A percentile compares a stretch with the other conserved stretches of the same genome.
Evolutionary conservation across 129 eudicot genomes (phyloP).

Genomic region (Flaveria linearis): DNA sequence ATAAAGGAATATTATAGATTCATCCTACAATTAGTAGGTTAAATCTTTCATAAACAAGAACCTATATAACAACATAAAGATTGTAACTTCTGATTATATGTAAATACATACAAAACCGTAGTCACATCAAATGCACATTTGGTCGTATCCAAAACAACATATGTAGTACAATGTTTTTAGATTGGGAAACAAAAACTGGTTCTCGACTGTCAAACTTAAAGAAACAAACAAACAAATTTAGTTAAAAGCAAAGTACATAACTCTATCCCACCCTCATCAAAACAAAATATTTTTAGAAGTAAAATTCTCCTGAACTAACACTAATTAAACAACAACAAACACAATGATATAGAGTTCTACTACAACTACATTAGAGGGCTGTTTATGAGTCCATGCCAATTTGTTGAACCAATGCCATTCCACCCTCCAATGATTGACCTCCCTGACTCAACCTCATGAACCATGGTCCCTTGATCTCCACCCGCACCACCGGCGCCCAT

Average conservation of each 20-base stretch:
- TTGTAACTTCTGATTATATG: not conserved
- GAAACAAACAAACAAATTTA: conserved; percentile 39
- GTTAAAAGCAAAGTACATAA: conserved; percentile 38
- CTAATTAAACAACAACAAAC: conserved; percentile 24
- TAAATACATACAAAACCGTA: conserved; percentile 1
- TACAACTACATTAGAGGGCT: conserved; percentile 64
- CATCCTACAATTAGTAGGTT: too few species aligned
- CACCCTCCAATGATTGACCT: conserved; percentile 56
- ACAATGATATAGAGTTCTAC: conserved; percentile 5
- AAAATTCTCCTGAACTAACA: conserved; percentile 33
- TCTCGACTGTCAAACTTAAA: conserved; percentile 39
- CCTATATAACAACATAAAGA: not conserved
- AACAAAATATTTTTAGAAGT: conserved; percentile 36
- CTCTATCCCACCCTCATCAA: conserved; percentile 31
- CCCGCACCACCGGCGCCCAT: conserved; percentile 49
- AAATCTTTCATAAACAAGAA: not conserved
- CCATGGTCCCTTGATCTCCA: conserved; percentile 44
- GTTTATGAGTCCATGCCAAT: conserved; percentile 72
- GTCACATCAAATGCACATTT: conserved; percentile 17
- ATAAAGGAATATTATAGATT: too few species aligned
- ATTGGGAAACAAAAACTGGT: conserved; percentile 39
- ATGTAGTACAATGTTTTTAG: conserved; percentile 22
- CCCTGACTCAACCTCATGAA: conserved; percentile 54
- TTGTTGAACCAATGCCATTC: conserved; percentile 60
- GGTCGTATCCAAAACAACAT: conserved; percentile 24